Base-by-base conservation (phyloP, 208 protist species). In the Crithidia fasciculata region DNA sequence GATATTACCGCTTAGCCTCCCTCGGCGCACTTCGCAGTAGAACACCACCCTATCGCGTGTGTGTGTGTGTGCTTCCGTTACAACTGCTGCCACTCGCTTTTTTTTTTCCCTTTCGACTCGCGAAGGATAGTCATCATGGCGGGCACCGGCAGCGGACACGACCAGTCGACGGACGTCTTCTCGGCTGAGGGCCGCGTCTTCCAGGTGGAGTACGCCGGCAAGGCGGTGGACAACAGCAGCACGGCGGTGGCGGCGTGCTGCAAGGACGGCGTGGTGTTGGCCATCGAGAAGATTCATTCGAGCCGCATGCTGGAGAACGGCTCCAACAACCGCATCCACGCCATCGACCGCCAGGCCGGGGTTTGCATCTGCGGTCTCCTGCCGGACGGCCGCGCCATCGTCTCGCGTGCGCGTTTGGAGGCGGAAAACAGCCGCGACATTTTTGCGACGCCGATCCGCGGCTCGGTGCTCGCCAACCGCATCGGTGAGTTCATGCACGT, bases 151-250 rank as follows among this genome's bases (percentile, higher is more conserved):
- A 89, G 83, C 58, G 90, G 97, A 61, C 99, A 99, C 78, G 99
- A 99, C 88, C 89, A 99, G 69, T 99, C 96, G 54, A 90, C 93
- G 13, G 97, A 98, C 60, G 99, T 98, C 37, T 99, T 98, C 85
- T 99, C 98, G 55, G 98, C 98, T 10, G 99, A 99, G 74, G 99
- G 99, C 0, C 91, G 98, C 44, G 97, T 99, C 4, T 99, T 99
- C 86, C 99, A 99, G 87, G 96, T 99, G 40, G 99, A 99, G 80
- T 99, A 99, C 81, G 99, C 99, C 9, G 80, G 82, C 70, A 99
- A 99, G 84, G 99, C 99, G 3, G 99, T 99, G 18, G 99, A 99
- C 64, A 99, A 99, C 83, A 98, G 94, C 86, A 98, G 98, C 68
- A 99, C 99, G 12, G 97, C 95, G 0, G 81, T 99, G 44, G 99